Evolutionary conservation across 345 rosid genomes (phyloP), one percentile per base, ranked within the genome.

Genomic region (Firmiana major): DNA sequence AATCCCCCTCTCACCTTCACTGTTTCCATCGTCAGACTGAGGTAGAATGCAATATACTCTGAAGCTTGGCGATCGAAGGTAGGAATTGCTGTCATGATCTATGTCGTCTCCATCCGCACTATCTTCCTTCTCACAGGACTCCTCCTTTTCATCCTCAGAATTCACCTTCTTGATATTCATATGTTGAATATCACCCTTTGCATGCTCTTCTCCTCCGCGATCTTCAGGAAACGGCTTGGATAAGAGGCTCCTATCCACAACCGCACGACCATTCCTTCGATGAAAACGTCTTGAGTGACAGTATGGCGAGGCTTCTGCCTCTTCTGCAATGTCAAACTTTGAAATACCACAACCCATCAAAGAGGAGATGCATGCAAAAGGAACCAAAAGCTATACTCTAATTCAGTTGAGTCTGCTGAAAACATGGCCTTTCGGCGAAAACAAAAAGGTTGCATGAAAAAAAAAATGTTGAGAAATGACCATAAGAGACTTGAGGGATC

Each of bases 331-430:
- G 67, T 86, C 80, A 59, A 86, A 65, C 74, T 68, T 88, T 16
- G 93, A 91, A 54, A 79, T 77, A 31, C 91, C 89, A 78, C 91
- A 86, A 80, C 90, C 89, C 89, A 87, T 86, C 34, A 71, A 46
- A 53, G 75, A 74, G 67, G 71, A 58, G 76, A 71, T 59, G 67
- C 79, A 26, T 70, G 75, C 71, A 78, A 67, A 72, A 45, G 31
- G 64, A 46, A 31, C 17, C 53, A 9, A 60, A 53, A 17, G 40
- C 12, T 10, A 19, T 31, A 42, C 11, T 66, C 71, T 79, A 59
- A 65, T 21, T 34, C 45, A 28, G 12, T 69, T 22, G 22, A n/a
- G 16, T n/a, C 22, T 11, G 63, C 16, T 7, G 12, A 12, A 36
- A 63, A 15, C 16, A 16, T 34, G 15, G 3, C 55, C 8, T 68